These are phyloP conservation scores for Lanzia echinophila DNA, from an alignment of 2,329 filamentous ascomycete species.

Conservation along the genomic window DNA sequence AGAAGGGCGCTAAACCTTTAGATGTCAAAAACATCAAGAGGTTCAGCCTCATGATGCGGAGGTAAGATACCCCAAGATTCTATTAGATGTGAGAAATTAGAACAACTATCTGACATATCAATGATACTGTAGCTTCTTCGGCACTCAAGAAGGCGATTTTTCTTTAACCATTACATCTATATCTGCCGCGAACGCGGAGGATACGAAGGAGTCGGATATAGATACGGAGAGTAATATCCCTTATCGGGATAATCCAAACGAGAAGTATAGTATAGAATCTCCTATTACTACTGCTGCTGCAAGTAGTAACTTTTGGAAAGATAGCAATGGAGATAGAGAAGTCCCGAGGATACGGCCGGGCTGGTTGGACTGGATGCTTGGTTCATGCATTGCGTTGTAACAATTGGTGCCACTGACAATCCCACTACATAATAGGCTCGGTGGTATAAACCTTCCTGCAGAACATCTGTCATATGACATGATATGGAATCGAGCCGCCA, in stretches of 20 bases:
- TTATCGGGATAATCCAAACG: conserved; percentile 19
- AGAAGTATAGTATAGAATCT: background rate
- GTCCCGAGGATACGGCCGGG: background rate
- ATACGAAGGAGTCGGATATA: background rate
- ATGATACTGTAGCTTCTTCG: conserved; percentile 58
- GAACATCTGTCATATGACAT: background rate
- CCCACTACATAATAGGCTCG: background rate
- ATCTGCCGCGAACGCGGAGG: conserved; percentile 34
- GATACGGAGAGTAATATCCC: conserved; percentile 1
- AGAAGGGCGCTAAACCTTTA: conserved; percentile 52
- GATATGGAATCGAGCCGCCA: too few species aligned
- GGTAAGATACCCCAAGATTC: conserved; percentile 42
- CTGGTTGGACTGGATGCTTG: conserved; percentile 12
- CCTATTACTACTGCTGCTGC: too few species aligned
- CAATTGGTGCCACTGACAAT: background rate
- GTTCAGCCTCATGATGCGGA: conserved; percentile 74
- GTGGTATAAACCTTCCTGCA: background rate
- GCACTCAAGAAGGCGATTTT: conserved; percentile 64
- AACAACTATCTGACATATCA: conserved; percentile 14
- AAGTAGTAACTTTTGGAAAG: too few species aligned
- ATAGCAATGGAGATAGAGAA: background rate
- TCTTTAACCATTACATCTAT: conserved; percentile 49
- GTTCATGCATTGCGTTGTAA: conserved; percentile 7
- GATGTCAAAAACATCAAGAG: conserved; percentile 55
- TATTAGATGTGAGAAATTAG: background rate